Evolutionary conservation across 495 filamentous ascomycete species (phyloP), one percentile per base, ranked within the genome.

Genomic region (Rusavskia elegans): DNA sequence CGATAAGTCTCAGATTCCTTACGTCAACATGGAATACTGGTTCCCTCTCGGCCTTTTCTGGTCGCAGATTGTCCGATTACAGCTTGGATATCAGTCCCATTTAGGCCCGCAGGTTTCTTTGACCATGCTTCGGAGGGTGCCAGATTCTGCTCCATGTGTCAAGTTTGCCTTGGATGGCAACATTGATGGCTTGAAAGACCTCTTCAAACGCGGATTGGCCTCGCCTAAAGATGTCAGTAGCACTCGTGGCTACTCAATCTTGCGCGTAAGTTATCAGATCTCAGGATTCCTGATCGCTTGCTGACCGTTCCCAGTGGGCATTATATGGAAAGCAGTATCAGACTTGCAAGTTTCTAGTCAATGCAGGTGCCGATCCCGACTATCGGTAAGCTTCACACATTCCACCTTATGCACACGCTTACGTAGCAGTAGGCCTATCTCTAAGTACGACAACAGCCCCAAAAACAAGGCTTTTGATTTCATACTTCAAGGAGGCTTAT

Each of bases 261-360:
- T 62, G 14, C 50, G 58, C 36, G 55, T 57, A 50, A 25, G 45
- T 48, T 11, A 27, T 35, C 32, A 14, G 13, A 41, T 29, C 29
- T 19, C n/a, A n/a, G 1, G 17, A 29, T 29, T 20, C 35, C 19
- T 42, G 25, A 37, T 35, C 32, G 1, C 45, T 27, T 16, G 2
- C 27, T 44, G 32, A 35, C 13, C 13, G 32, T 35, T 14, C 13
- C 32, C 6, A 57, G 35, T 66, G 62, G 63, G 63, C 63, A 23
- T 17, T 66, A 13, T 66, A 64, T 51, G 57, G 54, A 7, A 58
- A 64, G 46, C 60, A 63, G 41, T 60, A 60, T 50, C 52, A 58
- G 23, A 64, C 62, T 10, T 56, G 52, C 25, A 20, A 57, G 35
- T 64, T 66, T 54, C 53, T 66, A 13, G n/a, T 64, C 3, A 19